Conservation (phyloP, 192 early-diverging fungal species). For the Podila verticillata region DNA sequence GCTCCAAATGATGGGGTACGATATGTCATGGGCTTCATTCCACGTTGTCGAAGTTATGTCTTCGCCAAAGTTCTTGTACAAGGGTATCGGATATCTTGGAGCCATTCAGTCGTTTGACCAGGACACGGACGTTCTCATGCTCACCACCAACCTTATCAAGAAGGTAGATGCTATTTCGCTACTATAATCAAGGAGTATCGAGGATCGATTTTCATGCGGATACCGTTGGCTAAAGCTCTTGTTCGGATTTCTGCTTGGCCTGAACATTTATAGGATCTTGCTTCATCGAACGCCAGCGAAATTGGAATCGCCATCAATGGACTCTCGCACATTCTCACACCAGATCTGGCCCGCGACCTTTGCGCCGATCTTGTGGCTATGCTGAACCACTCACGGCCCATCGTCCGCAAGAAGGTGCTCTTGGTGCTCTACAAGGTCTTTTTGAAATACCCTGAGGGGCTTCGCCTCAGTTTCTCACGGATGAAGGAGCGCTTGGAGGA, state of each 20-base stretch:
- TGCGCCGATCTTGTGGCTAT: conserved; percentile 86
- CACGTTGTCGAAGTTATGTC: conserved; percentile 98
- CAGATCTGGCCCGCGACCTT: conserved; percentile 90
- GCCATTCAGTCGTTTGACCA: conserved; percentile 90
- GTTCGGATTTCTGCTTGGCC: no score
- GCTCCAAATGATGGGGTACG: conserved; percentile 97
- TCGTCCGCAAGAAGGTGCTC: conserved; percentile 92
- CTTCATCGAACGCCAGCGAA: conserved; percentile 84
- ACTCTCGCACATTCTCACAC: conserved; percentile 91
- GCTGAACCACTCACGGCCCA: conserved; percentile 92
- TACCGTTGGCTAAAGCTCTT: background rate
- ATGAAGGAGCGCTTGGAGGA: conserved; percentile 92
- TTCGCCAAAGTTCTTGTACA: conserved; percentile 83
- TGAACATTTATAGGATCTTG: conserved; percentile 73
- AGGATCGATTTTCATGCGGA: conserved; percentile 2
- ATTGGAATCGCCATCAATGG: conserved; percentile 92
- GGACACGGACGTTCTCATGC: conserved; percentile 96
- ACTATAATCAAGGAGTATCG: conserved; percentile 9
- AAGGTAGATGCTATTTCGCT: conserved; percentile 69
- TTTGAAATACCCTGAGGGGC: conserved; percentile 89
- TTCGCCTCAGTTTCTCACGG: conserved; percentile 81
- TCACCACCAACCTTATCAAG: conserved; percentile 95
- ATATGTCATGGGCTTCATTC: conserved; percentile 97
- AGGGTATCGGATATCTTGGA: conserved; percentile 92
- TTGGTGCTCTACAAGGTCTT: conserved; percentile 91